These are phyloP conservation scores for Dacryopinax spathularia DNA, from an alignment of 768 basidiomycete species.

Conservation along the genomic window DNA sequence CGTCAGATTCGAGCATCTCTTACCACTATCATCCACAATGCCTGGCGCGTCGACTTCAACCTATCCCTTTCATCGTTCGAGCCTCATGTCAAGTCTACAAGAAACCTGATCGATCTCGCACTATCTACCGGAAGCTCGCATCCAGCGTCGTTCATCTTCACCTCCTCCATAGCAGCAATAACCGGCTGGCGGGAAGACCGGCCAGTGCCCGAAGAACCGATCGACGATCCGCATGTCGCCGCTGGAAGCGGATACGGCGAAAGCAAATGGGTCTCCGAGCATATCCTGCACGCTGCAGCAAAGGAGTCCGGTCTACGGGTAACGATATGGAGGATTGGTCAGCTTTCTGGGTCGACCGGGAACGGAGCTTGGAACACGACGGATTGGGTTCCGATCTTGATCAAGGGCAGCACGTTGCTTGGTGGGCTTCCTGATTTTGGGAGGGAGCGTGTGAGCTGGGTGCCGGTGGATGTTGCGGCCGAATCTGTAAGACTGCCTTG, in stretches of 20 bases:
- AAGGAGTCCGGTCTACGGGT: neutral
- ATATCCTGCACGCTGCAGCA: neutral
- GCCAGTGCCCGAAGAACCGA: neutral
- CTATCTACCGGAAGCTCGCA: neutral
- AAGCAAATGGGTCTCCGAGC: neutral
- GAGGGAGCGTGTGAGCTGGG: too few species aligned
- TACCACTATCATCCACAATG: neutral
- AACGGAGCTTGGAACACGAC: too few species aligned
- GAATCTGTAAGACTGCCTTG: too few species aligned
- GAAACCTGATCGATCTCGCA: neutral
- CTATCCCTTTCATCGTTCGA: slow-evolving; percentile 1
- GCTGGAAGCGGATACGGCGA: neutral
- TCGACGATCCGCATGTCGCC: neutral
- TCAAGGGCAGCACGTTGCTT: too few species aligned
- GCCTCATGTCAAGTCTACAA: neutral
- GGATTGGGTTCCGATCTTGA: too few species aligned
- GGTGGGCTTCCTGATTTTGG: too few species aligned
- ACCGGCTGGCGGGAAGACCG: neutral
- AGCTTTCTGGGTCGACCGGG: too few species aligned
- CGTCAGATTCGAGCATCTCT: neutral
- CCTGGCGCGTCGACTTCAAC: slow-evolving; percentile 6
- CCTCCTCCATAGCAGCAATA: neutral
- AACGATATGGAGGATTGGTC: too few species aligned
- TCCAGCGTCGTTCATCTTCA: neutral
- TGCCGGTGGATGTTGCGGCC: too few species aligned